Percentiles rank a stretch among this genome's conserved stretches.
These are phyloP conservation scores for Trypanosoma boissoni DNA, from an alignment of 208 protist genomes.

Conservation along the genomic window DNA sequence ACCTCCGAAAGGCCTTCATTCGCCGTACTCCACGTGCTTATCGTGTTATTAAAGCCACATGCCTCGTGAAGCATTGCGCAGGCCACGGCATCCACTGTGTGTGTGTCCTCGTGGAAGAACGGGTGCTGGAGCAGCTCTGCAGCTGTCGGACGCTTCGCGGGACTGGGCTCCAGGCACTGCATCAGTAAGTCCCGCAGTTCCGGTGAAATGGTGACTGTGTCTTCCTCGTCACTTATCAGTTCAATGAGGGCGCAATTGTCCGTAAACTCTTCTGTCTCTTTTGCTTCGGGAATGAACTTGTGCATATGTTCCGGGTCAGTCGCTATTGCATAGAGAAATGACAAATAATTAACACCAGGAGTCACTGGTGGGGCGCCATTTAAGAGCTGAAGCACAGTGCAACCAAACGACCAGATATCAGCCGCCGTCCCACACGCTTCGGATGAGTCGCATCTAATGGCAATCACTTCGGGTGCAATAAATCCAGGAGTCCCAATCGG, in stretches of 20 bases:
- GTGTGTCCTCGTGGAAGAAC: constrained; percentile 12
- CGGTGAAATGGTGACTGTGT: constrained; percentile 1
- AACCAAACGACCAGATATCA: constrained; percentile 47
- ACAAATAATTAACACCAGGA: background rate
- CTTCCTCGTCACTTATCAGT: background rate
- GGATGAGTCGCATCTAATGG: background rate
- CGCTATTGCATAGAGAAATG: constrained; percentile 11
- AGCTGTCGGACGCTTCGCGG: constrained; percentile 12
- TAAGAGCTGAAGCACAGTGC: constrained; percentile 44
- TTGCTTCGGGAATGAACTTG: constrained; percentile 12
- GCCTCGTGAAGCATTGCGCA: background rate
- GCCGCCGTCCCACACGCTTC: constrained; percentile 11
- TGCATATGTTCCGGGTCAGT: constrained; percentile 5
- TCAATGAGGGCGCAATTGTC: background rate
- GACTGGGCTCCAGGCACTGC: constrained; percentile 23
- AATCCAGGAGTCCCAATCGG: constrained; percentile 34
- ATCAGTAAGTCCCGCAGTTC: background rate
- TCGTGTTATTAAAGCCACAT: background rate
- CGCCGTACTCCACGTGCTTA: too few relatives aligned
- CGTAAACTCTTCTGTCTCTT: too few relatives aligned
- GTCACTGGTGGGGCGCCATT: constrained; percentile 21
- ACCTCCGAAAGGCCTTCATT: too few relatives aligned
- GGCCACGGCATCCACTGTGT: background rate
- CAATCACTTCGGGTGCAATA: constrained; percentile 47
- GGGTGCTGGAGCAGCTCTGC: constrained; percentile 19